phyloP scores from a whole-genome alignment of 257 asterid species.

The Dorcoceras hygrometricum region DNA sequence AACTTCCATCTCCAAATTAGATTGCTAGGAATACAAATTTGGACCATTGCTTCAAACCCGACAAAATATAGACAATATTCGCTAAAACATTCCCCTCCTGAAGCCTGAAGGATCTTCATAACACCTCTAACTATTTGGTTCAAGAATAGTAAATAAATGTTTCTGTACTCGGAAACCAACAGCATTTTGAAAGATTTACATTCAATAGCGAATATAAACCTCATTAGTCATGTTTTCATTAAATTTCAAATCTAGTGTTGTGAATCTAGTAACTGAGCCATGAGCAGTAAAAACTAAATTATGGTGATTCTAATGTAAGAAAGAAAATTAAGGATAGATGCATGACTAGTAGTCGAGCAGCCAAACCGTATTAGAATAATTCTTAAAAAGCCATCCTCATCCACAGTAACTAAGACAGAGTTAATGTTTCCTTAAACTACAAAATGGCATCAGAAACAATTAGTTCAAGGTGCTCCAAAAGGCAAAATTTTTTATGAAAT shows the following conservation, averaged over 20 bases:
- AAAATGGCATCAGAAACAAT: conserved; percentile 33
- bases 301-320: conserved; percentile 3
- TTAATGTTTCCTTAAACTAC: conserved; percentile 35
- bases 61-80: neutral
- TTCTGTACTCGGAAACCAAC: neutral
- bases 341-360: conserved; percentile 7
- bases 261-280: neutral
- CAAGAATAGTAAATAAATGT: neutral
- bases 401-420: conserved; percentile 33
- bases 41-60: neutral
- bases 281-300: neutral
- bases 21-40: no score
- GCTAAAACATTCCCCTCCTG: neutral
- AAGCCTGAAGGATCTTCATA: neutral
- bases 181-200: neutral
- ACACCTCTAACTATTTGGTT: neutral
- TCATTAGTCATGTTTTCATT: neutral
- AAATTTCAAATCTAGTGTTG: neutral
- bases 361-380: conserved; percentile 24
- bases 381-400: conserved; percentile 31
- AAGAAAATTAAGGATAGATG: conserved; percentile 7
- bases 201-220: neutral
- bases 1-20: neutral
- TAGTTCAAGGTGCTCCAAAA: conserved; percentile 29
- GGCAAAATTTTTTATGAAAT: conserved; percentile 24